Conservation (phyloP, 2,329 filamentous ascomycete genomes). For the Ophiocordyceps sinensis region DNA sequence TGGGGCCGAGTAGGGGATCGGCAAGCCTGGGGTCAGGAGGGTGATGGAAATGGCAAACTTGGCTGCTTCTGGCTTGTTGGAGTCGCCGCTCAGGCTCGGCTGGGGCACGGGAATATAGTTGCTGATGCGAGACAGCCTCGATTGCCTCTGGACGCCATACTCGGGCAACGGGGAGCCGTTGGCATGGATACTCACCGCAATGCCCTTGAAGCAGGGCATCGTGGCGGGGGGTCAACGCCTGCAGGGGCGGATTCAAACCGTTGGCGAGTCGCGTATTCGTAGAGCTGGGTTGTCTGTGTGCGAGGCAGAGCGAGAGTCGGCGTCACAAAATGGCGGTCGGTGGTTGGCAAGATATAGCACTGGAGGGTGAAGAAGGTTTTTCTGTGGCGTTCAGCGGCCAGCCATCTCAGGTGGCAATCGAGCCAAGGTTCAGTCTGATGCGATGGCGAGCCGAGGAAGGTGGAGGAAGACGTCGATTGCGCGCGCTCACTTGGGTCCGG, state of each 20-base stretch:
- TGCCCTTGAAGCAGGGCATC: constrained; percentile 97
- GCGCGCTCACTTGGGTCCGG: background rate
- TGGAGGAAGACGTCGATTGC: background rate
- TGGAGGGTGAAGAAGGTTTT: constrained; percentile 2
- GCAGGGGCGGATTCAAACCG: constrained; percentile 1
- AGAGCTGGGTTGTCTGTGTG: background rate
- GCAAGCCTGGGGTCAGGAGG: constrained; percentile 72
- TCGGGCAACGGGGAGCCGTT: constrained; percentile 72
- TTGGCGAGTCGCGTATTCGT: constrained; percentile 1
- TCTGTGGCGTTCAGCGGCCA: constrained; percentile 6
- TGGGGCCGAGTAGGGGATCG: constrained; percentile 85
- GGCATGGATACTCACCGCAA: constrained; percentile 91
- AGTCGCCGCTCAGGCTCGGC: constrained; percentile 49
- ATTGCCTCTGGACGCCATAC: constrained; percentile 89
- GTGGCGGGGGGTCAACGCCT: constrained; percentile 14
- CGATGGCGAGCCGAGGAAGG: background rate
- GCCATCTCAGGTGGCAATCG: constrained; percentile 6
- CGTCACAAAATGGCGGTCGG: constrained; percentile 3
- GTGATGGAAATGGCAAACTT: constrained; percentile 98
- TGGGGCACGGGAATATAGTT: constrained; percentile 94
- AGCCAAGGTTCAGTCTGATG: background rate
- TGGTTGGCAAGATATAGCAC: background rate
- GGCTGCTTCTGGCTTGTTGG: constrained; percentile 74
- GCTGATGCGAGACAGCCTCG: constrained; percentile 80
- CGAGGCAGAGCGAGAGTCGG: background rate